Evolutionary conservation across 345 rosid species (phyloP).

Genomic region (Zanthoxylum bungeanum): DNA sequence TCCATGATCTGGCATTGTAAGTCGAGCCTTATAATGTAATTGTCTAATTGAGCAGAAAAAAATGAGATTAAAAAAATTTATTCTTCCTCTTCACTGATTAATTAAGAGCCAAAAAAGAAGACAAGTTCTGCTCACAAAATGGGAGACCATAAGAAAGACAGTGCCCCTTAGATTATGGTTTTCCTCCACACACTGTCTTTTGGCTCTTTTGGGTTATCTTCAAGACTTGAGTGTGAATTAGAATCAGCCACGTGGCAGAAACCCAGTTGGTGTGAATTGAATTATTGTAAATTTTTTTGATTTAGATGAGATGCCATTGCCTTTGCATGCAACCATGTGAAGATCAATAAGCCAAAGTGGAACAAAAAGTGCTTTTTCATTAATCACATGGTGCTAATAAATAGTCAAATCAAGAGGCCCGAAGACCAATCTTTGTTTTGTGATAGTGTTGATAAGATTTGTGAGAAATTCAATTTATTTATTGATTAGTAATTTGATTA

Average conservation of each 20-base stretch:
- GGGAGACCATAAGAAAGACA: conserved; percentile 44
- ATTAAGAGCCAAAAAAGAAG: conserved; percentile 22
- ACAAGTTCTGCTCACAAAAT: conserved; percentile 36
- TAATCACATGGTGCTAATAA: conserved; percentile 2
- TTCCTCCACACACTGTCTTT: conserved; percentile 16
- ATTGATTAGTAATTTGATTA: conserved; percentile 18
- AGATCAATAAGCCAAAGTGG: conserved; percentile 8
- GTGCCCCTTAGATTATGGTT: conserved; percentile 20
- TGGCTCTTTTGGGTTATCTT: not conserved
- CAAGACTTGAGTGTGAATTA: not conserved
- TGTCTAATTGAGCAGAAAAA: too few species aligned
- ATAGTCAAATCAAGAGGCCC: conserved; percentile 23
- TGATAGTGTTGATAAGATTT: conserved; percentile 27
- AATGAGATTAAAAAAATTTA: conserved; percentile 16
- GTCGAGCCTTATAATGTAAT: conserved; percentile 17
- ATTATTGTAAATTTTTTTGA: not conserved
- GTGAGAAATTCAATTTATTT: conserved; percentile 27
- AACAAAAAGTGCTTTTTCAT: not conserved
- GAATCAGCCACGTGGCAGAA: conserved; percentile 29
- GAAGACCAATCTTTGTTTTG: conserved; percentile 8
- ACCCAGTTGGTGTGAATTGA: conserved; percentile 16
- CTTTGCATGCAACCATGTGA: conserved; percentile 16
- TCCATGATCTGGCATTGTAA: conserved; percentile 28
- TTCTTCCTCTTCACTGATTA: not conserved
- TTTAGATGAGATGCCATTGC: conserved; percentile 1